phyloP scores from a whole-genome alignment of 2,329 filamentous ascomycete species.

The Cladosporium sp. region DNA sequence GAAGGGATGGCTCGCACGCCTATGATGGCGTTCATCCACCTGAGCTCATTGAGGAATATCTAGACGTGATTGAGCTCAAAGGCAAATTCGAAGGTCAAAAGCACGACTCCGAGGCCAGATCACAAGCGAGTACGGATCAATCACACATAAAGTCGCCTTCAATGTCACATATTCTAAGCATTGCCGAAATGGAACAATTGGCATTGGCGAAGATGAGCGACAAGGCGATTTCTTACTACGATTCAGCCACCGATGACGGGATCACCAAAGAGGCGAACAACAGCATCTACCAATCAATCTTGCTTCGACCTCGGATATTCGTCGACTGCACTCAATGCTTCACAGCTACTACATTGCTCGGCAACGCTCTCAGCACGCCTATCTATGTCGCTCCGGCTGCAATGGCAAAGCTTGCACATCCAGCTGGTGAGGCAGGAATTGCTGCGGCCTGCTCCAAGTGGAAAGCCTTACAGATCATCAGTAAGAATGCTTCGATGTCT shows the following conservation, averaged over 20 bases:
- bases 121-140: background rate
- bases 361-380: slow-evolving; percentile 60
- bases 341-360: slow-evolving; percentile 72
- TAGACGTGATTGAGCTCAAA: slow-evolving; percentile 72
- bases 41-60: slow-evolving; percentile 81
- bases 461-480: slow-evolving; percentile 31
- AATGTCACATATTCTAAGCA: slow-evolving; percentile 67
- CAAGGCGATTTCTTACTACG: slow-evolving; percentile 95
- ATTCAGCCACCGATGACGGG: slow-evolving; percentile 81
- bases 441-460: slow-evolving; percentile 31
- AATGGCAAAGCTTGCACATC: slow-evolving; percentile 38
- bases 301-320: slow-evolving; percentile 85
- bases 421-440: slow-evolving; percentile 39
- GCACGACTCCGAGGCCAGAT: background rate
- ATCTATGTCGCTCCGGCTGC: slow-evolving; percentile 41
- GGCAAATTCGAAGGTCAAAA: slow-evolving; percentile 68
- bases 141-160: slow-evolving; percentile 48
- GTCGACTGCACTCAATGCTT: slow-evolving; percentile 80
- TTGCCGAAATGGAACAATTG: slow-evolving; percentile 83
- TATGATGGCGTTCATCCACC: slow-evolving; percentile 93
- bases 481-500: slow-evolving; percentile 36
- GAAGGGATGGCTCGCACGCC: slow-evolving; percentile 89
- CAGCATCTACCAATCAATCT: slow-evolving; percentile 74
- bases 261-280: slow-evolving; percentile 79
- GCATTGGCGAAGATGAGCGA: slow-evolving; percentile 78